Percentiles rank a stretch among this genome's conserved stretches.
Evolutionary conservation across 2,329 filamentous ascomycete species (phyloP).

Genomic region (Teratosphaeria zuluensis): DNA sequence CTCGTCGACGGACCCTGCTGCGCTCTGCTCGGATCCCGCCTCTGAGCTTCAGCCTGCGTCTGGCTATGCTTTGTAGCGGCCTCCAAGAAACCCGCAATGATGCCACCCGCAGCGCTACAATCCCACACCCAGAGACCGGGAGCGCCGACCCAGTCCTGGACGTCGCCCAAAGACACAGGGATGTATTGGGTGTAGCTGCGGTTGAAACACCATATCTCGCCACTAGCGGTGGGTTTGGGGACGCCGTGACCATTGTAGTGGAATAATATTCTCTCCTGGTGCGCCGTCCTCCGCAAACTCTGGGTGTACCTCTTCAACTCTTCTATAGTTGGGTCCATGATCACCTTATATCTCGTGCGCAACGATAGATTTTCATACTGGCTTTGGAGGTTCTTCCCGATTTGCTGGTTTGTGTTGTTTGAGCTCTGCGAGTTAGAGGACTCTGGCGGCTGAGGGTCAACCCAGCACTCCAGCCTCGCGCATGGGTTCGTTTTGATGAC

Average conservation of each 20-base stretch:
- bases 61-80: slow-evolving; percentile 92
- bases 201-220: slow-evolving; percentile 99
- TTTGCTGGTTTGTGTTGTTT: slow-evolving; percentile 57
- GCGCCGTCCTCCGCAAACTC: slow-evolving; percentile 80
- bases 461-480: slow-evolving; percentile 92
- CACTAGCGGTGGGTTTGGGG: slow-evolving; percentile 86
- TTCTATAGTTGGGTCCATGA: slow-evolving; percentile 90
- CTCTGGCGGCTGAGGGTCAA: slow-evolving; percentile 68
- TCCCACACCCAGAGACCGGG: slow-evolving; percentile 97
- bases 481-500: slow-evolving; percentile 92
- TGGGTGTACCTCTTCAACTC: slow-evolving; percentile 96
- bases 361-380: slow-evolving; percentile 95
- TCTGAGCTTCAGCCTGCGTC: slow-evolving; percentile 66
- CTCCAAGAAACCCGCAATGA: slow-evolving; percentile 86
- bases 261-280: slow-evolving; percentile 91
- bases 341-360: slow-evolving; percentile 93
- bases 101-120: slow-evolving; percentile 91
- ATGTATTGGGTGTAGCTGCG: slow-evolving; percentile 99
- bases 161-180: slow-evolving; percentile 85
- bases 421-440: slow-evolving; percentile 19
- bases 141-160: slow-evolving; percentile 91
- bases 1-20: slow-evolving; percentile 33
- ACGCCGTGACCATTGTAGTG: slow-evolving; percentile 99
- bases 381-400: slow-evolving; percentile 88
- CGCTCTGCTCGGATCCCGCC: slow-evolving; percentile 52